Conservation (phyloP, 768 basidiomycete genomes). For the Nevesoporus exiguus region DNA sequence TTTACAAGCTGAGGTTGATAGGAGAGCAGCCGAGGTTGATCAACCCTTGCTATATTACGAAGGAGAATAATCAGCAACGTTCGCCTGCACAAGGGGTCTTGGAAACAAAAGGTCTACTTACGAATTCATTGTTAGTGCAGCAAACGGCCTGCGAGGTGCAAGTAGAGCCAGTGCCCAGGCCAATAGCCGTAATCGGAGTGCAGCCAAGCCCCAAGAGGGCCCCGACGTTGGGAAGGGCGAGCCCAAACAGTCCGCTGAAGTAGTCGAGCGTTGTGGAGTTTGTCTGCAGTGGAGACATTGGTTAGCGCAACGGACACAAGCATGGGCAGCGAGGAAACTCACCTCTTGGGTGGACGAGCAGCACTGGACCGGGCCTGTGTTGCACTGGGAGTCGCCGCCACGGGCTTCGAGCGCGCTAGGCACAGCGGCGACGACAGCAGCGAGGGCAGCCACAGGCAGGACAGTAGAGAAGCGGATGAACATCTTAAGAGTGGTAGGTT, state of each 20-base stretch:
- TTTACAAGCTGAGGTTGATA: slow-evolving; percentile 5
- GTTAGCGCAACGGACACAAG: not conserved
- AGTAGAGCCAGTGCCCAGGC: not conserved
- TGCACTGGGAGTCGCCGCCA: not conserved
- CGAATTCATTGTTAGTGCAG: not conserved
- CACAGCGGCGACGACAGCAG: slow-evolving; percentile 1
- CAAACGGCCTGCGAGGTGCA: not conserved
- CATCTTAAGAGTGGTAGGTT: slow-evolving; percentile 4
- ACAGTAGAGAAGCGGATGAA: slow-evolving; percentile 1
- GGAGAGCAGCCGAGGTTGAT: slow-evolving; percentile 19
- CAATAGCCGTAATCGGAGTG: not conserved
- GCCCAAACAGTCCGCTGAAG: not conserved
- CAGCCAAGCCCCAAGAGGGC: slow-evolving; percentile 5
- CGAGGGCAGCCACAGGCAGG: slow-evolving; percentile 10
- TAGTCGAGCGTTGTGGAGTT: not conserved
- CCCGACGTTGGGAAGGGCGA: not conserved
- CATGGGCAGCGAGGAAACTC: no score
- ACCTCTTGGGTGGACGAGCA: slow-evolving; percentile 5
- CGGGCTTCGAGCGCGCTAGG: slow-evolving; percentile 6
- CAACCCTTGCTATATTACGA: slow-evolving; percentile 8
- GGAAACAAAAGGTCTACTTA: not conserved
- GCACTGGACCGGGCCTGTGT: slow-evolving; percentile 12
- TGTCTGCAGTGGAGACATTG: not conserved
- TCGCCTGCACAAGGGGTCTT: no score
- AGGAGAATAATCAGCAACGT: not conserved